Evolutionary conservation across 2,329 filamentous ascomycete species (phyloP), one percentile per base, ranked within the genome.

Genomic region (Thermoascus crustaceus): DNA sequence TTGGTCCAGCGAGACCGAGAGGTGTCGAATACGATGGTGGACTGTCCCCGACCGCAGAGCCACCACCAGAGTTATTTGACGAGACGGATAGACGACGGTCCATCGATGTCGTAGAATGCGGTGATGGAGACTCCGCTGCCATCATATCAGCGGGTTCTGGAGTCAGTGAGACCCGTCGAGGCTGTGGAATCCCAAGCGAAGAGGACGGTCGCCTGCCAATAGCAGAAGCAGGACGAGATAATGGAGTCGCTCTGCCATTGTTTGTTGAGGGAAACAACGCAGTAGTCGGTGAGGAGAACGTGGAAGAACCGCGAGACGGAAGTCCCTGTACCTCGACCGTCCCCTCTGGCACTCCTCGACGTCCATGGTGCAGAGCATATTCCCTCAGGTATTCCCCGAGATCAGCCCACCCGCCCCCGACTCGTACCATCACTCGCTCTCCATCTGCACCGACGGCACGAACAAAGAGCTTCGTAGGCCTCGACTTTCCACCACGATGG

Each of bases 391-490:
- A 98, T 59, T 96, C 91, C 23, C 84, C 89, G 13, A 98, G 69
- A 59, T 98, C 91, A 9, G 88, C 87, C 91, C 91, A 98, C n/a
- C 91, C 91, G 40, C 91, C 91, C 8, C 91, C 91, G 8, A 98
- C 89, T 22, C 91, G 83, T 5, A 98, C 91, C 91, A 98, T 96
- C 42, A 96, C 87, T 34, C 91, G 79, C 60, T 96, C 87, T 10
- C 85, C 85, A 38, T 78, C 73, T 57, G 94, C 87, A 32, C 91
- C 91, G 2, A 98, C 88, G 2, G 87, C 80, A 10, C 91, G 82
- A 34, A 98, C 88, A 52, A 93, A 94, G 4, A 98, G 75, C 62
- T 95, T 96, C 54, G 95, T 88, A 0, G 91, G 91, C 8, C 85
- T 77, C 45, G 91, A 81, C 38, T 85, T 85, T 22, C 82, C 86